Conservation (phyloP, 2,329 filamentous ascomycete species). For the Alternaria triticimaculans region DNA sequence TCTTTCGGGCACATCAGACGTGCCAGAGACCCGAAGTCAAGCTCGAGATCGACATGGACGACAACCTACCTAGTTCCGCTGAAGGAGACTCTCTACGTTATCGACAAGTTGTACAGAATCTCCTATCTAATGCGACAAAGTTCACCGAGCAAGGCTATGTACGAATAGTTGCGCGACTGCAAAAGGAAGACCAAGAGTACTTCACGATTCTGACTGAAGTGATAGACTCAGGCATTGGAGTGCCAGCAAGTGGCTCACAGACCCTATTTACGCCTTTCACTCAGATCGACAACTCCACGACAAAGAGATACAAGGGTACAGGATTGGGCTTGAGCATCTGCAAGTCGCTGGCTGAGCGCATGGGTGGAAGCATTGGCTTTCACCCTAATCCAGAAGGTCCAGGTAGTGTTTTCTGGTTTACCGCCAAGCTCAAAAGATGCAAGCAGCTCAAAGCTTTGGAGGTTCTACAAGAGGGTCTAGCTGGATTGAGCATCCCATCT, state of each 20-base stretch:
- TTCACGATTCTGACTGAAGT: constrained; percentile 61
- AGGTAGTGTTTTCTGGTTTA: constrained; percentile 62
- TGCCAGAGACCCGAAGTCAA: constrained; percentile 56
- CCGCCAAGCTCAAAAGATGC: constrained; percentile 44
- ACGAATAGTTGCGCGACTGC: constrained; percentile 52
- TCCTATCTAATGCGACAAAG: constrained; percentile 67
- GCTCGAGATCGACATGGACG: constrained; percentile 54
- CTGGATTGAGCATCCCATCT: constrained; percentile 10
- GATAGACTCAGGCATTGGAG: constrained; percentile 62
- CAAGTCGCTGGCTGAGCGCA: constrained; percentile 62
- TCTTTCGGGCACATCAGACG: constrained; percentile 59
- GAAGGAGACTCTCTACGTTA: constrained; percentile 66
- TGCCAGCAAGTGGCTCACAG: constrained; percentile 53
- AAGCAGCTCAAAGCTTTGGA: constrained; percentile 27
- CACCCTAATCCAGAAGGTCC: constrained; percentile 54
- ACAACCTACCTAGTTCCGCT: constrained; percentile 57
- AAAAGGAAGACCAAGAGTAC: constrained; percentile 51
- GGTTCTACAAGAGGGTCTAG: constrained; percentile 17
- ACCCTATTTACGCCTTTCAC: constrained; percentile 64
- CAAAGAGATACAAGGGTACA: constrained; percentile 62
- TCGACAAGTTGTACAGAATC: constrained; percentile 68
- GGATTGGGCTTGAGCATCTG: constrained; percentile 65
- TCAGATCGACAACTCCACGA: constrained; percentile 62
- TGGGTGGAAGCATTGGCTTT: constrained; percentile 62
- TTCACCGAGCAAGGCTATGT: constrained; percentile 66